These are phyloP conservation scores for Hapsidospora chrysogenum DNA, from an alignment of 495 filamentous ascomycete species.

Conservation along the genomic window DNA sequence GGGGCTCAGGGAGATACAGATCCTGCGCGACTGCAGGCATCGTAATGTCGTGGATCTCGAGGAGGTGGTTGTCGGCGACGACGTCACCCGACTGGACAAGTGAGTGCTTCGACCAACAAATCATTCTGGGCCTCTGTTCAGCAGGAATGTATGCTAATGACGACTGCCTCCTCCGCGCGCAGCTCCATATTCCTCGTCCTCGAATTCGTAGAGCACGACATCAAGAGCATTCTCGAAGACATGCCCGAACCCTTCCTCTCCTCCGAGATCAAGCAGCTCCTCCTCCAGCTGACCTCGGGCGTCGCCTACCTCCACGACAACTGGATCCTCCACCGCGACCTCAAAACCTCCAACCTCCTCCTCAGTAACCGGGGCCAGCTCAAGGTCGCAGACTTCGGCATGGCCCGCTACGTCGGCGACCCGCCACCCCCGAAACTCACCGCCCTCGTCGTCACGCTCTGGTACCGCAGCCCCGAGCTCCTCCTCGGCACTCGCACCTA, in stretches of 20 bases:
- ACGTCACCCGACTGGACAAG: slow-evolving; percentile 48
- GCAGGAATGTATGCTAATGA: not conserved
- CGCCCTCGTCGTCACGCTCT: slow-evolving; percentile 89
- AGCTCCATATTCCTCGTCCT: slow-evolving; percentile 82
- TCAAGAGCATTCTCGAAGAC: slow-evolving; percentile 82
- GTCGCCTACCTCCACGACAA: slow-evolving; percentile 73
- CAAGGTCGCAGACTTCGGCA: slow-evolving; percentile 95
- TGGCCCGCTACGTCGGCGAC: slow-evolving; percentile 81
- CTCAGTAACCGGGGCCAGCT: slow-evolving; percentile 91
- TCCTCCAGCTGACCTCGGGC: slow-evolving; percentile 68
- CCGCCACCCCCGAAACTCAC: slow-evolving; percentile 69
- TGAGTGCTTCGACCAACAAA: slow-evolving; percentile 20
- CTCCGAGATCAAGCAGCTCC: slow-evolving; percentile 82
- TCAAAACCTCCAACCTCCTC: slow-evolving; percentile 92
- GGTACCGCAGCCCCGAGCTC: slow-evolving; percentile 89
- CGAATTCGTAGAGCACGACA: slow-evolving; percentile 96
- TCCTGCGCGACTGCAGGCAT: slow-evolving; percentile 39
- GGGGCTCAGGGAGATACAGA: slow-evolving; percentile 71
- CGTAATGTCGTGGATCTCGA: slow-evolving; percentile 60
- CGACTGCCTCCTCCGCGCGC: slow-evolving; percentile 6
- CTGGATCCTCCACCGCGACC: slow-evolving; percentile 92
- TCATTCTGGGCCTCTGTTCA: not conserved
- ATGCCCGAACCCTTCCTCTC: slow-evolving; percentile 89
- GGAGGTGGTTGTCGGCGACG: slow-evolving; percentile 75
- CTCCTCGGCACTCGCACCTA: slow-evolving; percentile 71